Percentiles rank a stretch among this genome's conserved stretches.
Conservation (phyloP, 352 stramenopile genomes). For the Phytophthora hibernalis region DNA sequence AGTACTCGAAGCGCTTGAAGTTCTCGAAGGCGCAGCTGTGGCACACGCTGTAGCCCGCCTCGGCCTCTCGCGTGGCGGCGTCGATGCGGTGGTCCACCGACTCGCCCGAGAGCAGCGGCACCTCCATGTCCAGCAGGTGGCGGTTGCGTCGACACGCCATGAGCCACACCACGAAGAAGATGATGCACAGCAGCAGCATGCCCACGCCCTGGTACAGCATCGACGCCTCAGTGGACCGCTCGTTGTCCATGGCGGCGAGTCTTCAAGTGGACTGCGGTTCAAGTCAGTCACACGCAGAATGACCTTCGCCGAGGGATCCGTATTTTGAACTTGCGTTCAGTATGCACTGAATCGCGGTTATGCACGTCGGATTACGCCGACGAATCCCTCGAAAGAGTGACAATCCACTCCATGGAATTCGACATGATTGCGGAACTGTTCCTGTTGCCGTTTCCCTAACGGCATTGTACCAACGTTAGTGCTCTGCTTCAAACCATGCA, state of each 20-base stretch:
- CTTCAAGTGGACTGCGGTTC: constrained; percentile 1
- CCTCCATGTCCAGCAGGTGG: constrained; percentile 51
- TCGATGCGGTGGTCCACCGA: constrained; percentile 72
- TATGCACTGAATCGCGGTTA: constrained; percentile 1
- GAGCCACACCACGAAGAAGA: constrained; percentile 65
- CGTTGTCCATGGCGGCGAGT: constrained; percentile 26
- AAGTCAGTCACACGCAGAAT: constrained; percentile 28
- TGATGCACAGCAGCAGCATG: constrained; percentile 57
- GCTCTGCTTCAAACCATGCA: not conserved
- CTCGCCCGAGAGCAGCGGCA: constrained; percentile 64
- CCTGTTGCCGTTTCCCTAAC: not conserved
- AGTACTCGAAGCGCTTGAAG: constrained; percentile 73
- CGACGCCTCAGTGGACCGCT: constrained; percentile 39
- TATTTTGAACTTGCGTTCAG: constrained; percentile 18
- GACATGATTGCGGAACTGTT: not conserved
- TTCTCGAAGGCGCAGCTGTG: constrained; percentile 74
- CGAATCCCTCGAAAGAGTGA: not conserved
- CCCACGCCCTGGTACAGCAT: constrained; percentile 69
- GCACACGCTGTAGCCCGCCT: constrained; percentile 58
- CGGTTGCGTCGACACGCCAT: constrained; percentile 52
- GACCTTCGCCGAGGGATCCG: constrained; percentile 13
- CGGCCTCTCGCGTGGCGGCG: constrained; percentile 64
- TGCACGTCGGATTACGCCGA: not conserved
- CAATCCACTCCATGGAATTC: not conserved
- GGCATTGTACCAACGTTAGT: not conserved